A percentile compares a stretch with the other conserved stretches of the same genome.
Conservation (phyloP, 306 rosid genomes). For the Vachellia collinsii region DNA sequence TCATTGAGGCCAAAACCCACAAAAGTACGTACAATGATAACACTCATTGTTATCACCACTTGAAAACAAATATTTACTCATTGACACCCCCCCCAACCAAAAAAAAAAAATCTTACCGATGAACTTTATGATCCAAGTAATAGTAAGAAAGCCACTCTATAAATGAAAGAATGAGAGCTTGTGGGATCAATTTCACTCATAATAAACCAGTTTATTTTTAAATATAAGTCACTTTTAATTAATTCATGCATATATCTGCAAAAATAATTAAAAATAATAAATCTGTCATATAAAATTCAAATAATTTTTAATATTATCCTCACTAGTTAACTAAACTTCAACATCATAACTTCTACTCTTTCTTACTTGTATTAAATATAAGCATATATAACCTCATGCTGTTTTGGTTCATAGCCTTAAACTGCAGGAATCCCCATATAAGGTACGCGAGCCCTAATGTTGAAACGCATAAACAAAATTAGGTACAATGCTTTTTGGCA, state of each 20-base stretch:
- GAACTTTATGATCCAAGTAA: background rate
- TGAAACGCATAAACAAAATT: constrained; percentile 5
- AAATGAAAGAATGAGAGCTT: too few relatives aligned
- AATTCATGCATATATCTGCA: too few relatives aligned
- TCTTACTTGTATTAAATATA: too few relatives aligned
- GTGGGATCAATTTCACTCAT: background rate
- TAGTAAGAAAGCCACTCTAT: background rate
- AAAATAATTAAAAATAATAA: too few relatives aligned
- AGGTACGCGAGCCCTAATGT: background rate
- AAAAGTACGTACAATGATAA: constrained; percentile 13
- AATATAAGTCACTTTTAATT: too few relatives aligned
- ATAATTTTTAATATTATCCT: too few relatives aligned
- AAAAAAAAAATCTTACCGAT: too few relatives aligned
- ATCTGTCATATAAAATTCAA: too few relatives aligned
- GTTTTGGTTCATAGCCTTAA: background rate
- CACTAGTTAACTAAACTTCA: too few relatives aligned
- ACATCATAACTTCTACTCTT: too few relatives aligned
- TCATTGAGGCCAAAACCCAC: constrained; percentile 18
- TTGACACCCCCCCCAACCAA: background rate
- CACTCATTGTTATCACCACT: constrained; percentile 42
- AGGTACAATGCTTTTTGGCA: constrained; percentile 28
- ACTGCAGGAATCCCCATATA: background rate
- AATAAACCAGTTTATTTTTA: too few relatives aligned
- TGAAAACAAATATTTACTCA: constrained; percentile 28
- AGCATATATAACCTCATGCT: too few relatives aligned